A percentile compares a stretch with the other conserved stretches of the same genome.
These are phyloP conservation scores for Geranium brycei DNA, from an alignment of 345 rosid species.

Conservation along the genomic window DNA sequence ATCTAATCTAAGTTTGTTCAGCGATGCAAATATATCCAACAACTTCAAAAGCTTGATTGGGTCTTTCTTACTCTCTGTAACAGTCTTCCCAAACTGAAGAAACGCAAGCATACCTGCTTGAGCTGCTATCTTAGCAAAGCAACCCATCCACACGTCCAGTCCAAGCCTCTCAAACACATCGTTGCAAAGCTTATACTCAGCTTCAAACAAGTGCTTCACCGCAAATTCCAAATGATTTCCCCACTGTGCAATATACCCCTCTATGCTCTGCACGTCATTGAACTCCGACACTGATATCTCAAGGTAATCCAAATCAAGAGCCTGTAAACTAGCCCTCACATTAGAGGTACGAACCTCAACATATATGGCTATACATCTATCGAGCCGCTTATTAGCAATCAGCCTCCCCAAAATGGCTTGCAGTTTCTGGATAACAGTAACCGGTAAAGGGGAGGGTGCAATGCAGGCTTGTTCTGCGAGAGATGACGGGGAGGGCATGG, in stretches of 20 bases:
- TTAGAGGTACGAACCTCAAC: conserved; percentile 79
- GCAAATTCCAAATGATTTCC: conserved; percentile 98
- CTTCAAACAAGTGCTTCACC: conserved; percentile 93
- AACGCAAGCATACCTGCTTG: conserved; percentile 92
- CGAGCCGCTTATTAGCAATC: conserved; percentile 72
- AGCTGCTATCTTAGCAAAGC: conserved; percentile 92
- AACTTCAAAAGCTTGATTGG: conserved; percentile 87
- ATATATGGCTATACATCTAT: conserved; percentile 67
- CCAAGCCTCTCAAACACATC: conserved; percentile 92
- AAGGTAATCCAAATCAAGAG: conserved; percentile 84
- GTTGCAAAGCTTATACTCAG: conserved; percentile 80
- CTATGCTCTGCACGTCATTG: conserved; percentile 83
- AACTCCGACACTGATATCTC: conserved; percentile 80
- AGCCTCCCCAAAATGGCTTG: conserved; percentile 86
- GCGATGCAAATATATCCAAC: conserved; percentile 72
- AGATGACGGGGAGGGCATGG: conserved; percentile 59
- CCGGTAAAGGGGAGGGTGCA: conserved; percentile 87
- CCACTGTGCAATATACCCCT: conserved; percentile 77
- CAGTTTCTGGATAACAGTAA: conserved; percentile 67
- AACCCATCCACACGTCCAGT: conserved; percentile 80
- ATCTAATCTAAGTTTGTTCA: conserved; percentile 80
- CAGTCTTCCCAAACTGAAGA: conserved; percentile 90
- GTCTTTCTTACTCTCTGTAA: conserved; percentile 83
- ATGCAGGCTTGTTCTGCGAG: conserved; percentile 57
- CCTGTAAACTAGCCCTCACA: conserved; percentile 85